Percentiles rank a stretch among this genome's conserved stretches.
Evolutionary conservation across 2,329 filamentous ascomycete genomes (phyloP).

Genomic region (Cordyceps tenuipes): DNA sequence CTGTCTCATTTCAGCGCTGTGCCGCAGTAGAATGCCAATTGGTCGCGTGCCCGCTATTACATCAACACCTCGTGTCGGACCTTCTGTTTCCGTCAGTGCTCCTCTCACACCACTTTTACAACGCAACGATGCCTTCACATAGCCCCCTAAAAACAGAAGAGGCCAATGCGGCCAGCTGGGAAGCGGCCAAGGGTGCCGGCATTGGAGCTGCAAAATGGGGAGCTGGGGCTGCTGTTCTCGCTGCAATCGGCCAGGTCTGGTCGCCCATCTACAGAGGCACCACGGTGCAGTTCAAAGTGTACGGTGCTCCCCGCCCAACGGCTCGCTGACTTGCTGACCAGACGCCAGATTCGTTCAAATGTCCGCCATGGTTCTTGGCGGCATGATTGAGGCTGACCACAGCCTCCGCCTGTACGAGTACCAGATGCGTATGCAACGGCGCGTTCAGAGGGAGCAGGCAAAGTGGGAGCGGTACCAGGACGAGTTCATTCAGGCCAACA

Average conservation of each 20-base stretch:
- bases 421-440: conserved; percentile 54
- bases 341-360: conserved; percentile 64
- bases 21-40: not conserved
- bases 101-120: not conserved
- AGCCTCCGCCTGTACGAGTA: conserved; percentile 61
- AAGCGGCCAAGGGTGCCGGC: conserved; percentile 58
- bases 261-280: conserved; percentile 65
- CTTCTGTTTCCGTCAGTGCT: not conserved
- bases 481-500: conserved; percentile 33
- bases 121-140: conserved; percentile 36
- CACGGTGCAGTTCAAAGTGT: conserved; percentile 73
- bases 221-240: conserved; percentile 52
- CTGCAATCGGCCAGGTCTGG: conserved; percentile 51
- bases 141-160: conserved; percentile 57
- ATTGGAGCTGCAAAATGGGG: conserved; percentile 67
- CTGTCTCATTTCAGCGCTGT: not conserved
- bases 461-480: conserved; percentile 61
- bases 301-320: conserved; percentile 24
- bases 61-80: not conserved
- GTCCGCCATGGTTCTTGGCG: conserved; percentile 75
- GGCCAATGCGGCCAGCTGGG: conserved; percentile 61
- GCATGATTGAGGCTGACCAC: conserved; percentile 67
- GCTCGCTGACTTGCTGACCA: not conserved
- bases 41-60: conserved; percentile 8
- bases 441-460: conserved; percentile 54